Evolutionary conservation across 306 rosid genomes (phyloP).

Genomic region (Fagus sylvatica): DNA sequence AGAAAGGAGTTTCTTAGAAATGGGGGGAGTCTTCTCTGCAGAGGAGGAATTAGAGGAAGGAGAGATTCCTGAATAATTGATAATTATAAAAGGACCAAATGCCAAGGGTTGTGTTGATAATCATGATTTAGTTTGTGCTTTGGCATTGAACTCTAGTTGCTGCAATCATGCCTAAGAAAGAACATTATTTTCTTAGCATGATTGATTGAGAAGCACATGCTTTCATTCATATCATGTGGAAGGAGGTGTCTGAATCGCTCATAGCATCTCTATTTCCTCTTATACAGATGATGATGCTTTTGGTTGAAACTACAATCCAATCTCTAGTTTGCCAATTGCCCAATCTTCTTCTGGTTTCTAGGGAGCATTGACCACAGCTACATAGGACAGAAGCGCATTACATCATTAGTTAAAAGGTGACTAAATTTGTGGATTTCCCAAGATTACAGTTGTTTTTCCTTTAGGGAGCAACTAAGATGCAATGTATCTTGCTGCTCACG

Average conservation of each 20-base stretch:
- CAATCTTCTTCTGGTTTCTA: no score
- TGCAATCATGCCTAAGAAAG: background rate
- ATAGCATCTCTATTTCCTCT: background rate
- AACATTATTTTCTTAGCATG: background rate
- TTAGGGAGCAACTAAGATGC: no score
- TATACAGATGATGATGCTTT: background rate
- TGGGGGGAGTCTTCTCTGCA: constrained; percentile 24
- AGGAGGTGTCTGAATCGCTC: background rate
- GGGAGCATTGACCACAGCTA: no score
- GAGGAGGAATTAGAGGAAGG: constrained; percentile 85
- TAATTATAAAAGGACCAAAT: constrained; percentile 16
- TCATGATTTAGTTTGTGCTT: background rate
- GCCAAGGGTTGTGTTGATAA: background rate
- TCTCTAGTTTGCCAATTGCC: no score
- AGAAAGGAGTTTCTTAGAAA: constrained; percentile 29
- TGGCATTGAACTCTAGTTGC: background rate
- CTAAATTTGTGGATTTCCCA: no score
- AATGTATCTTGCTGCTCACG: no score
- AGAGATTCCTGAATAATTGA: constrained; percentile 61
- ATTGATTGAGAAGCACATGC: background rate
- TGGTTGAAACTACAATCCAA: background rate
- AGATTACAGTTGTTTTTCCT: no score
- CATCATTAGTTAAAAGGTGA: no score
- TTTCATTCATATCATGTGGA: background rate
- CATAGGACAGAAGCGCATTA: no score